Evolutionary conservation across 192 early-diverging fungal genomes (phyloP), one percentile per base, ranked within the genome.

Genomic region (Coemansia reversa): DNA sequence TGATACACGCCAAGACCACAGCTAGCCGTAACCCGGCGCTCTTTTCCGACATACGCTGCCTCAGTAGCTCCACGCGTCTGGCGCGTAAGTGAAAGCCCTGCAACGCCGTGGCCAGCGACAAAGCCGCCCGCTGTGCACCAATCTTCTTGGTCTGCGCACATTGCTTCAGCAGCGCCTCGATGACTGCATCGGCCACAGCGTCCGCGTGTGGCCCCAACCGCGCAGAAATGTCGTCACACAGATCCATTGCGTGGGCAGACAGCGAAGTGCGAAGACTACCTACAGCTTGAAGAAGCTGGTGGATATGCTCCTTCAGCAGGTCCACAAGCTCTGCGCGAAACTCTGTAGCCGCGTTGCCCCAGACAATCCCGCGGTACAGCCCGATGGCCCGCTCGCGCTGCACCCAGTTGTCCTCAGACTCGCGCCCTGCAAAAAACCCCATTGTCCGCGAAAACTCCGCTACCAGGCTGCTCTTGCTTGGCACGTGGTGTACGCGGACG

Each of bases 91-190:
- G 79, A 27, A 81, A 76, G 45, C 62, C 48, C 33, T 60, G 60
- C 42, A 66, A 69, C n/a, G 75, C 71, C 19, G 62, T 55, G 28
- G 72, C 64, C 7, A 76, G 45, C 22, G 74, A 72, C 55, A 57
- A 63, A 47, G 71, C 66, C 2, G 79, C 79, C 51, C 58, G 51
- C 47, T 81, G 79, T 2, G 79, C 79, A 25, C 74, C 68, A 14
- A 81, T 69, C 45, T 72, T 75, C 55, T 81, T 81, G 4, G 74
- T 81, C 42, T 81, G 79, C 16, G 67, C 60, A 24, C 79, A 81
- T 19, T 76, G 79, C 24, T 66, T 69, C 25, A 81, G 57, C 22
- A 81, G 60, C 0, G 60, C 62, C 5, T 76, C 79, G 12, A 64
- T 49, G 14, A 81, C 73, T 3, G 65, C 47, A 35, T 81, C 79